Base-by-base conservation (phyloP, 768 basidiomycete species). In the Leccinum broughii region DNA sequence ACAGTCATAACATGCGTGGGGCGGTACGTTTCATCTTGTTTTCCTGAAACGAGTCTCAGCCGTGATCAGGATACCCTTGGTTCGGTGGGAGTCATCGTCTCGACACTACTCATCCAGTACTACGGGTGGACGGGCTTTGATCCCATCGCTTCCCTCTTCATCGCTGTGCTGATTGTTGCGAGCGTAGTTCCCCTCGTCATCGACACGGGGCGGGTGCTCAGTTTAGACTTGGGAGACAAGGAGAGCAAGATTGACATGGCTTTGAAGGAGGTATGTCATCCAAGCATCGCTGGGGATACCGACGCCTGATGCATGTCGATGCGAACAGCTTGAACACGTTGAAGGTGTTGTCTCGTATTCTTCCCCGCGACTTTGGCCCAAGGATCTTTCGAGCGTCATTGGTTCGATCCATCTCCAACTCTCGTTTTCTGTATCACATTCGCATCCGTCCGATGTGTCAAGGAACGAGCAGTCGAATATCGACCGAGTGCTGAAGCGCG, bases 101-200 rank as follows among this genome's bases (percentile, higher is more conserved):
- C 97, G 26, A 99, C 97, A 2, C 78, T 98, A 17, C 83, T 98
- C 57, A 98, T 99, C 62, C 89, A 95, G 71, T 88, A 87, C 62
- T 98, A 97, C 66, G 96, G 97, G 24, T 98, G 95, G 95, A 98
- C 96, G 13, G 95, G 95, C 20, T 99, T 98, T 72, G 97, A 99
- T 75, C 97, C 97, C 1, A 94, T 99, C 61, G 97, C 97, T 0
- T 95, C 93, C 9, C 78, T 99, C 30, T 96, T 99, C 75, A 99
- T 99, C 64, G 97, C 97, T 6, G 76, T 92, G 9, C 77, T 99
- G 64, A 99, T 99, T 66, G 93, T 93, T 22, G 95, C 93, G 6
- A 96, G 94, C 70, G 97, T 99, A 20, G 81, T 96, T 24, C 97
- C 97, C 11, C 86, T 99, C 44, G 94, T 99, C 22, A 83, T 96